A percentile compares a stretch with the other conserved stretches of the same genome.
phyloP scores from a whole-genome alignment of 2,329 filamentous ascomycete genomes.

The Ascochyta viciae-villosae region DNA sequence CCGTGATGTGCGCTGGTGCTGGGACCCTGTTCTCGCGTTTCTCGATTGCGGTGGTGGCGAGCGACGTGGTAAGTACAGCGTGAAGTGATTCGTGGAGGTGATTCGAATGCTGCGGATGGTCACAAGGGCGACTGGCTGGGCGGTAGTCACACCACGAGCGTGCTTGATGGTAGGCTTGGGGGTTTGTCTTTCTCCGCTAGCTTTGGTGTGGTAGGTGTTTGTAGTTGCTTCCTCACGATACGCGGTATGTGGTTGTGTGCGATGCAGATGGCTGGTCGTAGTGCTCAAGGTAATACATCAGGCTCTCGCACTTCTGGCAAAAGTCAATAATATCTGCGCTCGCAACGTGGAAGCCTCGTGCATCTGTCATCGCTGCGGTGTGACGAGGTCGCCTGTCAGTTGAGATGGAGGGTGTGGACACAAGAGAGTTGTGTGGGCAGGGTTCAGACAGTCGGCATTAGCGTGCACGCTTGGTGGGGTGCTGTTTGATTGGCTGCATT shows the following conservation, averaged over 20 bases:
- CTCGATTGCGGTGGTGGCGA: neutral
- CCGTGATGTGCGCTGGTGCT: neutral
- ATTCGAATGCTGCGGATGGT: neutral
- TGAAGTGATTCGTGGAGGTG: slow-evolving; percentile 1
- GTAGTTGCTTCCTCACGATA: no score
- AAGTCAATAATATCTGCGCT: no score
- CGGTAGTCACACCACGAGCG: neutral
- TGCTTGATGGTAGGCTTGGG: no score
- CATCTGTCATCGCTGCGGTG: neutral
- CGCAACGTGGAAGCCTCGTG: neutral
- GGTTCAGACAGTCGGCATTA: neutral
- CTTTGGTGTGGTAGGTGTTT: no score
- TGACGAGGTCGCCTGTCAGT: slow-evolving; percentile 5
- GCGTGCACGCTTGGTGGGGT: neutral
- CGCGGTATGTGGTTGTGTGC: no score
- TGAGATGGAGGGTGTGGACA: neutral
- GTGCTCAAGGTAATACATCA: no score
- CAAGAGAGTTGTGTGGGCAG: neutral
- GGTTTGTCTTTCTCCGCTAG: no score
- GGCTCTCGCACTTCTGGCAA: no score
- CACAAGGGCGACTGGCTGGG: neutral
- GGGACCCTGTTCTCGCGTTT: neutral
- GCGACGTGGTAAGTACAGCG: neutral
- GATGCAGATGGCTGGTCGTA: no score
- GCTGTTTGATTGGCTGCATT: slow-evolving; percentile 2